Percentiles rank a stretch among this genome's conserved stretches.
Conservation (phyloP, 2,329 filamentous ascomycete genomes). For the Plectosphaerella cucumerina region DNA sequence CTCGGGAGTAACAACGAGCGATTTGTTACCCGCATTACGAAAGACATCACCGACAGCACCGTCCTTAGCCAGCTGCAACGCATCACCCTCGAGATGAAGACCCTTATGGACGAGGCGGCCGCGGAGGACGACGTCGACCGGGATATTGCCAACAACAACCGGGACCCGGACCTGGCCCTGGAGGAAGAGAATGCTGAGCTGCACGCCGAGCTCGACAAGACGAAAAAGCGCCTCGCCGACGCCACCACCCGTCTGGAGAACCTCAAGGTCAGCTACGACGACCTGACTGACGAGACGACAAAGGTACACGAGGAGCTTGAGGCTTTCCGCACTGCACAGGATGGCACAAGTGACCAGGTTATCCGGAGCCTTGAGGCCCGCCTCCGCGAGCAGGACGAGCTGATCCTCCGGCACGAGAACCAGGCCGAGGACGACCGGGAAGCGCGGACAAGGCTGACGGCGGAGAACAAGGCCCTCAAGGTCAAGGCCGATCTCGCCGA, state of each 20-base stretch:
- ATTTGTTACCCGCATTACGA: conserved; percentile 43
- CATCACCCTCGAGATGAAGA: conserved; percentile 37
- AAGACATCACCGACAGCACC: conserved; percentile 26
- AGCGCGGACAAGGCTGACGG: conserved; percentile 39
- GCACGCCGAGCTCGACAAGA: conserved; percentile 45
- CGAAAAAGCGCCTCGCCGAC: conserved; percentile 55
- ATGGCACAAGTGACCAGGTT: conserved; percentile 48
- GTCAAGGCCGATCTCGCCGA: conserved; percentile 44
- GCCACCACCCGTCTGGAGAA: conserved; percentile 56
- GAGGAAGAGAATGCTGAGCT: conserved; percentile 52
- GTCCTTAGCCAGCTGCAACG: conserved; percentile 41
- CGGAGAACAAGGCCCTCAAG: conserved; percentile 44
- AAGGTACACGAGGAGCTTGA: conserved; percentile 51
- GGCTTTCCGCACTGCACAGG: conserved; percentile 42
- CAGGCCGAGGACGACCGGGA: conserved; percentile 52
- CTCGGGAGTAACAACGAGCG: conserved; percentile 51
- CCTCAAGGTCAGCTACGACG: conserved; percentile 59
- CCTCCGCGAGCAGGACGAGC: conserved; percentile 62
- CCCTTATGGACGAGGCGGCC: conserved; percentile 21
- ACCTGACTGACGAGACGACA: conserved; percentile 59
- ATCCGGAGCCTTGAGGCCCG: conserved; percentile 52
- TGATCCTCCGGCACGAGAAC: conserved; percentile 67
- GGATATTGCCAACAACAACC: conserved; percentile 34
- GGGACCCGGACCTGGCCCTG: conserved; percentile 51
- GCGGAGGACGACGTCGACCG: conserved; percentile 27